phyloP scores from a whole-genome alignment of 176 grass and related monocot genomes.

The Avena atlantica region DNA sequence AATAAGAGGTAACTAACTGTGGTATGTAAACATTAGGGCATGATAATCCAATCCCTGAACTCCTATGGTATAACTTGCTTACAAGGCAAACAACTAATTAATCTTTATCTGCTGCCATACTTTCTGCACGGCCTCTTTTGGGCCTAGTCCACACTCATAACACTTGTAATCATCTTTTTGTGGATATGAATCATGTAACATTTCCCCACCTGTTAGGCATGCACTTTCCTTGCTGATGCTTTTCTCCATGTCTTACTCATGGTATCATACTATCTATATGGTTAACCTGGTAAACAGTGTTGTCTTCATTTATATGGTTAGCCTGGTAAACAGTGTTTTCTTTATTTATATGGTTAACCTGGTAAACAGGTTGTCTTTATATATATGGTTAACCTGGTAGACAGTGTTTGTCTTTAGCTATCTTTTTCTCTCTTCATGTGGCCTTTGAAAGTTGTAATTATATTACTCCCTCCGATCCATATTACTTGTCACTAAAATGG shows the following conservation, averaged over 20 bases:
- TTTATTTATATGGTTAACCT: not conserved
- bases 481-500: too few relatives aligned
- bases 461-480: too few relatives aligned
- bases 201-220: not conserved
- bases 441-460: constrained; percentile 22
- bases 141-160: not conserved
- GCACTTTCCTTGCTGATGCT: not conserved
- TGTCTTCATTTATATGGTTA: not conserved
- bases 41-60: constrained; percentile 1
- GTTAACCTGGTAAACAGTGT: not conserved
- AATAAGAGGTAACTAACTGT: not conserved
- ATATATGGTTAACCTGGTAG: not conserved
- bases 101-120: not conserved
- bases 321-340: not conserved
- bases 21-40: not conserved
- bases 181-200: not conserved
- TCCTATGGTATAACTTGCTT: constrained; percentile 5
- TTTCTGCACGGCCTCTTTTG: not conserved
- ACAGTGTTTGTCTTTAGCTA: not conserved
- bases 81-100: not conserved
- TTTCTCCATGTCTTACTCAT: not conserved
- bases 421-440: not conserved
- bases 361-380: not conserved
- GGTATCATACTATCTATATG: not conserved
- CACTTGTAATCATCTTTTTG: not conserved